These are phyloP conservation scores for Nitzschia putrida DNA, from an alignment of 108 stramenopile genomes.

Conservation along the genomic window DNA sequence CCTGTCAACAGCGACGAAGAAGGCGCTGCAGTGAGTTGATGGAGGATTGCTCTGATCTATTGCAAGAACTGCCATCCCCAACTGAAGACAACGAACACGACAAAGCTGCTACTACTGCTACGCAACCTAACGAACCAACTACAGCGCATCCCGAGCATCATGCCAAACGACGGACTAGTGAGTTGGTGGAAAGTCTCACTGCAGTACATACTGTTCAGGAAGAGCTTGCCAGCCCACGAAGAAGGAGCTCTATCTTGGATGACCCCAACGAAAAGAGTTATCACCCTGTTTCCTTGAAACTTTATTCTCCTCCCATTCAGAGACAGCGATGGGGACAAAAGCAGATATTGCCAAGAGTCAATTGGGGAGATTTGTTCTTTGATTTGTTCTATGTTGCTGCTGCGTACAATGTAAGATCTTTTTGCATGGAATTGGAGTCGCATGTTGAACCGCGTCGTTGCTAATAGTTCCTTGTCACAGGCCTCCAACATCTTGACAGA, in stretches of 20 bases:
- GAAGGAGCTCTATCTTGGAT: neutral
- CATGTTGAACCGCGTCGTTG: neutral
- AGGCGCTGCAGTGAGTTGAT: too few species aligned
- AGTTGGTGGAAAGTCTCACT: too few species aligned
- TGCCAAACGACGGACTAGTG: too few species aligned
- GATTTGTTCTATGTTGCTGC: slow-evolving; percentile 69
- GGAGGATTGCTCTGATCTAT: too few species aligned
- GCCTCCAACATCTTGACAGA: slow-evolving; percentile 25
- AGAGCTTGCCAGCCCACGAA: neutral
- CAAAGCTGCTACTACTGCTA: too few species aligned
- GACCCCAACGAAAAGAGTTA: slow-evolving; percentile 22
- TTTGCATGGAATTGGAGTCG: neutral
- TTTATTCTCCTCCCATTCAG: slow-evolving; percentile 52
- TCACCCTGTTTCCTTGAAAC: slow-evolving; percentile 4
- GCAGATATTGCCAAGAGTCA: slow-evolving; percentile 44
- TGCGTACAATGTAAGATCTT: slow-evolving; percentile 49
- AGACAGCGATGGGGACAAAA: slow-evolving; percentile 46
- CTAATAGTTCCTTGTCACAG: neutral
- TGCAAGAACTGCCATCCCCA: too few species aligned
- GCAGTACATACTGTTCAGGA: too few species aligned
- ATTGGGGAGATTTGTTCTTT: slow-evolving; percentile 75
- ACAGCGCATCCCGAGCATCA: too few species aligned
- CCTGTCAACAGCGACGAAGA: too few species aligned
- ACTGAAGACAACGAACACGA: too few species aligned
- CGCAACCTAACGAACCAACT: too few species aligned